Base-by-base conservation (phyloP, 1,139 yeast species). In the Lodderomyces pseudojiufengensis region DNA sequence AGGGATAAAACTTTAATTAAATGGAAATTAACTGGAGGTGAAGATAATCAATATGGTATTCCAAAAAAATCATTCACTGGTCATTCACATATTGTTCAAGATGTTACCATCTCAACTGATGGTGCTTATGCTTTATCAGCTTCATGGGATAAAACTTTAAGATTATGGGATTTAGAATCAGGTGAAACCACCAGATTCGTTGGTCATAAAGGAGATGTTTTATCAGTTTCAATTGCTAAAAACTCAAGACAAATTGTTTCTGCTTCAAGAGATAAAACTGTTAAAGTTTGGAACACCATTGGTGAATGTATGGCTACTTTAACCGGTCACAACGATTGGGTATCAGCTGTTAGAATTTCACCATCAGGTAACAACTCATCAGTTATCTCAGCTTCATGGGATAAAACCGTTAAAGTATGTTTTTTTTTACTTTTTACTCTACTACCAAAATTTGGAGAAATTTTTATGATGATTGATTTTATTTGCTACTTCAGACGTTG, bases 401-500 rank as follows among this genome's bases (percentile, higher is more conserved):
- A 92, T 74, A 92, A 92, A 79, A 76, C 92, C 59, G 95, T 94
- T 63, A 92, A 92, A 92, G 97, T 92, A 86, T 78, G 97, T 88
- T 43, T 44, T 36, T 29, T 34, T 39, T 43, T 33, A 40, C 43
- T 40, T 44, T 34, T 20, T 29, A 15, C 33, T 34, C 40, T 36
- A 32, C 25, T 27, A 6, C 8, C 15, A 31, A 20, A 71, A 10
- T 18, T 14, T 16, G 12, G n/a, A 31, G 6, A 11, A 26, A 26
- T 12, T 18, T 34, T 35, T 27, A 76, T 82, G 92, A 82, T 83
- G 90, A 65, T 54, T 27, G 55, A 48, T 59, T 30, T 65, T 88
- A 90, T 90, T 92, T 90, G 98, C 98, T 92, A 92, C 98, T 92
- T 90, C 97, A 78, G 98, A 92, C 87, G 87, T 55, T 68, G 57